A percentile compares a stretch with the other conserved stretches of the same genome.
These are phyloP conservation scores for Cladorrhinum sp. DNA, from an alignment of 2,329 filamentous ascomycete species.

Conservation along the genomic window DNA sequence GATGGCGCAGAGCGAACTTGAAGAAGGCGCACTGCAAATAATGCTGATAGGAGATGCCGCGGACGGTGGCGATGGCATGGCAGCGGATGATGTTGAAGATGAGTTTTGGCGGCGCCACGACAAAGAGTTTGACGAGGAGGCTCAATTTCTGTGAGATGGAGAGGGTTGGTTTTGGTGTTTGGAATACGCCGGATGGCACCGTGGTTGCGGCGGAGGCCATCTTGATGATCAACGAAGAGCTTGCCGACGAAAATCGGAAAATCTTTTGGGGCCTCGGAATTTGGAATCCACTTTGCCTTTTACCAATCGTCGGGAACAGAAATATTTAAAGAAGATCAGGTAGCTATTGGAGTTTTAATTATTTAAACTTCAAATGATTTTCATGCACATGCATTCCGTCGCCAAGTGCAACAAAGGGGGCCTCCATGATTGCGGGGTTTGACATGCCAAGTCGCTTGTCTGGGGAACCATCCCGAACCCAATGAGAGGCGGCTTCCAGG, in stretches of 20 bases:
- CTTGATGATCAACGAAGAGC: neutral
- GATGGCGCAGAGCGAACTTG: conserved; percentile 19
- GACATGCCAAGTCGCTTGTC: neutral
- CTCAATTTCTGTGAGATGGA: conserved; percentile 7
- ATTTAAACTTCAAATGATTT: no score
- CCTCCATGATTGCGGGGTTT: neutral
- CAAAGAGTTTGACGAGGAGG: conserved; percentile 16
- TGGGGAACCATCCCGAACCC: neutral
- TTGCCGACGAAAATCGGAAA: neutral
- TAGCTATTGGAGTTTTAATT: no score
- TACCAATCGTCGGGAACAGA: neutral
- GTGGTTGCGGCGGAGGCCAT: neutral
- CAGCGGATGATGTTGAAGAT: conserved; percentile 25
- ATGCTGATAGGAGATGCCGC: conserved; percentile 21
- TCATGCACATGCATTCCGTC: neutral
- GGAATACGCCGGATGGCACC: neutral
- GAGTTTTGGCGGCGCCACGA: conserved; percentile 26
- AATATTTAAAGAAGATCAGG: no score
- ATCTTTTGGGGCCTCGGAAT: neutral
- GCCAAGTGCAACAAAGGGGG: neutral
- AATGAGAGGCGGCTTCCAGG: neutral
- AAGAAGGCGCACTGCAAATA: conserved; percentile 18
- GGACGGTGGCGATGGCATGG: conserved; percentile 15
- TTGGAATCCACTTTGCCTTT: neutral
- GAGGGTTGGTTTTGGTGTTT: conserved; percentile 3